These are phyloP conservation scores for Myochromella boudieri DNA, from an alignment of 768 basidiomycete species.

Conservation along the genomic window DNA sequence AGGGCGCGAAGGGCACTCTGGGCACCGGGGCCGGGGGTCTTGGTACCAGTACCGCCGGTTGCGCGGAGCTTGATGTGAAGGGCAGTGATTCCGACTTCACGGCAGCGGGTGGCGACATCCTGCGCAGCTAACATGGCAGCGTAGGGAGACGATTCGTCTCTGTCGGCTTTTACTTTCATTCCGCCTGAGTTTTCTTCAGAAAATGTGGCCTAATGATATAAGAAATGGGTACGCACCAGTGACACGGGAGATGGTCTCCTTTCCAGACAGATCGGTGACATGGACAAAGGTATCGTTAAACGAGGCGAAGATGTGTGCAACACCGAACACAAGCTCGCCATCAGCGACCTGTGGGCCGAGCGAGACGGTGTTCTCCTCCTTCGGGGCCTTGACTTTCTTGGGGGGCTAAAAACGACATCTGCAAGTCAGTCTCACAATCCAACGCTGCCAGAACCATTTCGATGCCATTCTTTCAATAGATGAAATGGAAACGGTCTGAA, in stretches of 20 bases:
- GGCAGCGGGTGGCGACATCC: constrained; percentile 94
- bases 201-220: no score
- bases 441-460: constrained; percentile 23
- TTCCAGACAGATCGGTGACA: constrained; percentile 97
- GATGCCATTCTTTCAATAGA: constrained; percentile 4
- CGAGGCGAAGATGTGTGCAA: constrained; percentile 98
- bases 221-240: constrained; percentile 90
- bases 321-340: constrained; percentile 96
- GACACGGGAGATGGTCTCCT: constrained; percentile 98
- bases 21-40: constrained; percentile 98
- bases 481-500: not conserved
- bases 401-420: constrained; percentile 56
- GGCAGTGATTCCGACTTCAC: constrained; percentile 97
- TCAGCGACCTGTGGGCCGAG: constrained; percentile 96
- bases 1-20: constrained; percentile 98
- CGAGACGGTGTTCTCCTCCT: constrained; percentile 82
- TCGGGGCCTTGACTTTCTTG: constrained; percentile 76
- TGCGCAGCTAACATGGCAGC: constrained; percentile 98
- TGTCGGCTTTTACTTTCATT: constrained; percentile 99
- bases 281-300: constrained; percentile 99
- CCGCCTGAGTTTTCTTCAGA: constrained; percentile 75
- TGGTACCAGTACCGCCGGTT: constrained; percentile 97
- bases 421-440: constrained; percentile 41
- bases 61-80: constrained; percentile 99
- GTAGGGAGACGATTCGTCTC: constrained; percentile 98